Evolutionary conservation across 2,329 filamentous ascomycete genomes (phyloP).

Genomic region (Penicillium thymicola): DNA sequence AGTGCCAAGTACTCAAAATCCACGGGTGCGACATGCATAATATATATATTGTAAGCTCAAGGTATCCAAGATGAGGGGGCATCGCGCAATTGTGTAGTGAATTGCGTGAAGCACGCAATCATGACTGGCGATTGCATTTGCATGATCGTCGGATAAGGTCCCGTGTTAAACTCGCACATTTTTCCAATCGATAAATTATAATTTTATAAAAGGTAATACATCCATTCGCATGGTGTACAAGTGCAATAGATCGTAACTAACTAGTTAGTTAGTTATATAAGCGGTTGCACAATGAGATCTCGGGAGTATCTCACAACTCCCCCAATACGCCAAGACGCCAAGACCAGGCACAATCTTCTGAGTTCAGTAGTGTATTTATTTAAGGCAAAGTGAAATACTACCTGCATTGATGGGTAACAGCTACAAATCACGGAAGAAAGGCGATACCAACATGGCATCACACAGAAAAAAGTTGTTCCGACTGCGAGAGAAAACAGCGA

Average conservation of each 20-base stretch:
- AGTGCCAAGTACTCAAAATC: not conserved
- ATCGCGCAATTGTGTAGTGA: conserved; percentile 18
- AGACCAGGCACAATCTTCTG: not conserved
- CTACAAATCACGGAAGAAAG: no score
- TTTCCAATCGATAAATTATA: not conserved
- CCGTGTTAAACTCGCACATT: not conserved
- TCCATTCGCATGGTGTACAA: no score
- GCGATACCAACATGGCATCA: no score
- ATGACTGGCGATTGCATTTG: conserved; percentile 11
- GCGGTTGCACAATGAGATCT: not conserved
- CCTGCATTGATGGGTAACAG: no score
- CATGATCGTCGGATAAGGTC: conserved; percentile 3
- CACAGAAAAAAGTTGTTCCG: no score
- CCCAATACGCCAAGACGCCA: not conserved
- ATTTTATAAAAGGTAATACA: not conserved
- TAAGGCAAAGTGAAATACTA: no score
- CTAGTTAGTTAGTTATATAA: not conserved
- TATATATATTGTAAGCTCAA: not conserved
- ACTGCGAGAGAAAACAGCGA: no score
- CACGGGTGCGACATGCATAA: not conserved
- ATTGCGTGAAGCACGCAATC: conserved; percentile 21
- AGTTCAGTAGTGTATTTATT: no score
- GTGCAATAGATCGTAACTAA: no score
- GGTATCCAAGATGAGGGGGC: conserved; percentile 1
- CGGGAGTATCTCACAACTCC: not conserved